phyloP scores from a whole-genome alignment of 2,329 filamentous ascomycete species.

The Parasarocladium wereldwijsianum region DNA sequence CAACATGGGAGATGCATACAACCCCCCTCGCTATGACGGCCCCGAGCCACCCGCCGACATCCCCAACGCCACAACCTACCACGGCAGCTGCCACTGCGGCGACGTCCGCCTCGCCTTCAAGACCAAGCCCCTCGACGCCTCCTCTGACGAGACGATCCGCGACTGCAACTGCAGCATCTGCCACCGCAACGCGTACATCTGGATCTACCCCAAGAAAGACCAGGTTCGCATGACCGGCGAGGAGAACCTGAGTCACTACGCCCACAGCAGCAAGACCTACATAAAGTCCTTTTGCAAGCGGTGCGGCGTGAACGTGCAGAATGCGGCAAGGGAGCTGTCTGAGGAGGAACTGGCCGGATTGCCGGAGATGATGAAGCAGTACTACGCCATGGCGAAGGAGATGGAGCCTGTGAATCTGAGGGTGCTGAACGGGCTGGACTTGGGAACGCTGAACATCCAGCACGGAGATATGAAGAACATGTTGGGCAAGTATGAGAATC shows the following conservation, averaged over 20 bases:
- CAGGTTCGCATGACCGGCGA: slow-evolving; percentile 25
- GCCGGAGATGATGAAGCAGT: slow-evolving; percentile 11
- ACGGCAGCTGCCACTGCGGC: slow-evolving; percentile 39
- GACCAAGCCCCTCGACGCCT: slow-evolving; percentile 25
- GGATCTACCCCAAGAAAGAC: slow-evolving; percentile 25
- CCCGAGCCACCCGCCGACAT: slow-evolving; percentile 21
- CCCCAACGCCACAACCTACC: slow-evolving; percentile 25
- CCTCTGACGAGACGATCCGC: slow-evolving; percentile 11
- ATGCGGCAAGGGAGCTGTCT: slow-evolving; percentile 13
- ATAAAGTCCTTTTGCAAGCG: slow-evolving; percentile 32
- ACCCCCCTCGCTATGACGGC: slow-evolving; percentile 22
- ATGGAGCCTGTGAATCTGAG: slow-evolving; percentile 22
- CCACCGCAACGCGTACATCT: slow-evolving; percentile 24
- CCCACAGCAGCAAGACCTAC: slow-evolving; percentile 16
- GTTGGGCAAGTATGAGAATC: slow-evolving; percentile 1
- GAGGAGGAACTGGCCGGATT: slow-evolving; percentile 21
- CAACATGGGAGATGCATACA: slow-evolving; percentile 16
- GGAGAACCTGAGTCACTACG: slow-evolving; percentile 19
- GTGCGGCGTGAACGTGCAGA: slow-evolving; percentile 30
- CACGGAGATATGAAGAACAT: background rate
- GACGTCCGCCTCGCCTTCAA: slow-evolving; percentile 27
- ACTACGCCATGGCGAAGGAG: slow-evolving; percentile 7
- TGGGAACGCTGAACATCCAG: slow-evolving; percentile 10
- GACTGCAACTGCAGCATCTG: slow-evolving; percentile 40
- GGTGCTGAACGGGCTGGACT: slow-evolving; percentile 22